Base-by-base conservation (phyloP, 2,329 filamentous ascomycete species). In the Ilyonectria destructans region DNA sequence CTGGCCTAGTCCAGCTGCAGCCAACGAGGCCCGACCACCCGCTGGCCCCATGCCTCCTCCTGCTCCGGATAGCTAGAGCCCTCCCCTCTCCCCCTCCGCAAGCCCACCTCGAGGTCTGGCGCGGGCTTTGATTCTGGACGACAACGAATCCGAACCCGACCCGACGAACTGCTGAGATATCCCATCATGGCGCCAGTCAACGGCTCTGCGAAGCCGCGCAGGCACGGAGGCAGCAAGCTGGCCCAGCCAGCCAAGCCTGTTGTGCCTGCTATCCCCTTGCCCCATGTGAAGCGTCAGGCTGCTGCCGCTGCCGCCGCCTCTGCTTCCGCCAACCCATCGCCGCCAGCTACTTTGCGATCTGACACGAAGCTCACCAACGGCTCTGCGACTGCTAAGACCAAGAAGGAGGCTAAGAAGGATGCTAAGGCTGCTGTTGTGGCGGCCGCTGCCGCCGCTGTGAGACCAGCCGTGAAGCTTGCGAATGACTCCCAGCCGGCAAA, bases 221-320 rank as follows among this genome's bases (percentile, higher is more conserved):
- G 77, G 71, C 70, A 72, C 65, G 75, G 70, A 62, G 61, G 70
- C 55, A 71, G 71, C 72, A 79, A 77, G 74, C 76, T 78, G 67
- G 74, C 72, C 63, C 76, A 78, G 60, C 74, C 71, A 65, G 68
- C 75, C 65, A 81, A 80, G 70, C 75, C 79, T 55, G 76, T 83
- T 46, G 74, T 80, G 64, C 82, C 82, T 66, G 82, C 78, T 62
- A 78, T 83, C 52, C 82, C 82, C 56, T 71, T 83, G 68, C 80
- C 80, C 19, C 77, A 81, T 68, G 76, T 80, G 58, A 83, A 82
- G 71, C 80, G 81, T 63, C 78, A 82, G 71, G 78, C 79, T 64
- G 78, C 80, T 43, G 74, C 78, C 12, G 73, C 78, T 23, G 76
- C 79, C 35, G 61, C 71, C 17, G 56, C 52, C 52, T 55, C 62